A percentile compares a stretch with the other conserved stretches of the same genome.
Conservation (phyloP, 176 grass and related monocot species). For the Stipa capillata region DNA sequence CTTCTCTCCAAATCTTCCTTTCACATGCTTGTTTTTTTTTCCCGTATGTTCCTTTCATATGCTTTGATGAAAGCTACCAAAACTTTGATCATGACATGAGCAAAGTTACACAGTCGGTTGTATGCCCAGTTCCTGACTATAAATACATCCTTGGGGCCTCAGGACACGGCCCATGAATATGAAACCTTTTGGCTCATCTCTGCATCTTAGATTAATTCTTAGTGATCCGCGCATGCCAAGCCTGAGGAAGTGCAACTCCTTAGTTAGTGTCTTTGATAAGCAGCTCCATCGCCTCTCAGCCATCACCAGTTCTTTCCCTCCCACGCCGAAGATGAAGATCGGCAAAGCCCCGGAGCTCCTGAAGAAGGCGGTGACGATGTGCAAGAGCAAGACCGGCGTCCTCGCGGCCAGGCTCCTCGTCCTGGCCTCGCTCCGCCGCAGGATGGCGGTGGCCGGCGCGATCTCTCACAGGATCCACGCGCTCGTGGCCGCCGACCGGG, state of each 20-base stretch:
- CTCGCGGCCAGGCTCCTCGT: constrained; percentile 48
- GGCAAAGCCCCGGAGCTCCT: constrained; percentile 47
- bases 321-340: constrained; percentile 38
- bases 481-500: constrained; percentile 4
- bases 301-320: not conserved
- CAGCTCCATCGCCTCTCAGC: not conserved
- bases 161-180: constrained; percentile 44
- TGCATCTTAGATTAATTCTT: not conserved
- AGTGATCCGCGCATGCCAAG: constrained; percentile 7
- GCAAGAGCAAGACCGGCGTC: constrained; percentile 47
- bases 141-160: constrained; percentile 26
- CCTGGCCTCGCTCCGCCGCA: constrained; percentile 35
- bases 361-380: constrained; percentile 47
- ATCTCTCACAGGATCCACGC: constrained; percentile 60
- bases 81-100: constrained; percentile 2
- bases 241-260: not conserved
- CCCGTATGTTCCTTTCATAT: not conserved
- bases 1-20: constrained; percentile 18
- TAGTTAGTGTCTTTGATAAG: not conserved
- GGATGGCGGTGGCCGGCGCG: constrained; percentile 21
- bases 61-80: constrained; percentile 5
- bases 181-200: not conserved
- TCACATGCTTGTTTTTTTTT: constrained; percentile 9
- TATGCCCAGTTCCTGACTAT: constrained; percentile 18
- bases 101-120: not conserved